Base-by-base conservation (phyloP, 139 green algal genomes). In the Pleodorina starrii region DNA sequence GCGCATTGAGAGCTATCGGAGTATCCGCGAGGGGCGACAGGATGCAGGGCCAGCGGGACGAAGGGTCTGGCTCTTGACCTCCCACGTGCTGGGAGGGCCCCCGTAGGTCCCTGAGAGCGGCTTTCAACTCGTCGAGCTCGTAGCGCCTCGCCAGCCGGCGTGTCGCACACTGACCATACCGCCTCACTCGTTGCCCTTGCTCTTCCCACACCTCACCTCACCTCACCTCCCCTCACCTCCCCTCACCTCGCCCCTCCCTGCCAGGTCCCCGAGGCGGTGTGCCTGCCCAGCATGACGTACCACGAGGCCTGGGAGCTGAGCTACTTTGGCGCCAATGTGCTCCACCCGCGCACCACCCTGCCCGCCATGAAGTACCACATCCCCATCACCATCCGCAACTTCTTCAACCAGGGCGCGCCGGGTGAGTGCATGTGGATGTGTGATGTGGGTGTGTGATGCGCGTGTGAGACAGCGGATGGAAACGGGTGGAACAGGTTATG, bases 291-390 rank as follows among this genome's bases (percentile, higher is more conserved):
- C 79, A 92, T 98, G 92, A 96, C 96, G 23, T 99, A 99, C 90
- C 95, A 99, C 82, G 98, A 99, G 93, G 98, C 98, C 0, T 99
- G 98, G 97, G 98, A 99, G 96, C 91, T 99, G 92, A 95, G 93
- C 27, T 99, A 99, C 94, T 99, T 99, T 93, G 98, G 98, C 57
- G 98, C 98, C 79, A 99, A 98, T 71, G 98, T 99, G 90, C 95
- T 99, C 92, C 98, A 99, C 94, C 98, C 98, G 32, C 93, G 97
- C 78, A 99, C 98, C 48, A 99, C 98, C 4, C 93, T 99, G 77
- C 98, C 98, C 1, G 98, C 97, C 79, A 99, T 99, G 96, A 96
- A 96, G 91, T 98, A 97, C 93, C 77, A 85, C 92, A 99, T 99
- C 82, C 98, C 98, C 81, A 98, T 99, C 91, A 94, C 91, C 90